A percentile compares a stretch with the other conserved stretches of the same genome.
Evolutionary conservation across 129 eudicot genomes (phyloP).

Genomic region (Helianthus tuberosus): DNA sequence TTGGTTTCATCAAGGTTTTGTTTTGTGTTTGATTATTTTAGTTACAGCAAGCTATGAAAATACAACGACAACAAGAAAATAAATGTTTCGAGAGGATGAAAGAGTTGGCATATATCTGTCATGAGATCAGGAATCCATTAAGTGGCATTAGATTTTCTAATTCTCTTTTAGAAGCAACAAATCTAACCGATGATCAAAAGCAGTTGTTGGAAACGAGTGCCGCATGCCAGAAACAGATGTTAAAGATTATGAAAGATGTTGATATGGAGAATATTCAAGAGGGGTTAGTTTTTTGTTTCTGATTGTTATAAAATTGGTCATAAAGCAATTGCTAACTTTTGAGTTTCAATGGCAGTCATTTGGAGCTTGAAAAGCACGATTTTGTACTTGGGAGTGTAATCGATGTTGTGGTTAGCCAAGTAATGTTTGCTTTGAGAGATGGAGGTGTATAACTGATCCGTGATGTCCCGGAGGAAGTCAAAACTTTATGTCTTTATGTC

Average conservation of each 20-base stretch:
- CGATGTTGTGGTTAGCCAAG: conserved; percentile 94
- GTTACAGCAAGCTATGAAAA: conserved; percentile 67
- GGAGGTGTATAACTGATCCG: conserved; percentile 81
- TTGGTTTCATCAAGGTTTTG: conserved; percentile 56
- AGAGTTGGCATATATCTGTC: conserved; percentile 81
- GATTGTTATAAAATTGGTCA: neutral
- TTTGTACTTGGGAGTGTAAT: conserved; percentile 79
- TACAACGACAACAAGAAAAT: conserved; percentile 60
- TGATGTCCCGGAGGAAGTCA: conserved; percentile 86
- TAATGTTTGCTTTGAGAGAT: conserved; percentile 68
- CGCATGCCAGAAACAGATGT: conserved; percentile 86
- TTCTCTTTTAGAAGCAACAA: conserved; percentile 68
- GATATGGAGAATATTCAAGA: conserved; percentile 76
- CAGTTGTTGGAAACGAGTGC: conserved; percentile 74
- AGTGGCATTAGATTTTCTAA: conserved; percentile 87
- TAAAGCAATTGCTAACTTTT: conserved; percentile 23
- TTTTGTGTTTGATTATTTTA: conserved; percentile 10
- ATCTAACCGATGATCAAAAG: conserved; percentile 74
- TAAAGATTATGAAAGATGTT: conserved; percentile 76
- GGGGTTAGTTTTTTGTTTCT: conserved; percentile 54
- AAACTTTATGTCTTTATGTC: conserved; percentile 33
- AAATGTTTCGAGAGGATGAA: conserved; percentile 69
- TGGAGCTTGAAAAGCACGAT: conserved; percentile 80
- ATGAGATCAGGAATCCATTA: conserved; percentile 74
- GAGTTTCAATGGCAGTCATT: conserved; percentile 42